Conservation (phyloP, 371 early-diverging fungal genomes). For the Mortierella sp. region DNA sequence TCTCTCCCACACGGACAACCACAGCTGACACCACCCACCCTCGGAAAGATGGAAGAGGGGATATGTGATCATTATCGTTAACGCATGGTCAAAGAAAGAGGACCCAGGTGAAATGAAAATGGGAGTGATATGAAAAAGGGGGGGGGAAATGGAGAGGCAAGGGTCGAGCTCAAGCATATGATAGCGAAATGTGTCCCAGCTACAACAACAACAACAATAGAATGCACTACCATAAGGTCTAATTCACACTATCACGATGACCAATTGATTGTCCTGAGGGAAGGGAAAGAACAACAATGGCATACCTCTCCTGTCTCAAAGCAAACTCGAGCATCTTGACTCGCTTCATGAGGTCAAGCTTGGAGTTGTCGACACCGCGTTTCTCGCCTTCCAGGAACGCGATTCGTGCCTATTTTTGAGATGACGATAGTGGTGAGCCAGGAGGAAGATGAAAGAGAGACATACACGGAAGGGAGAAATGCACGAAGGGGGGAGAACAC, state of each 20-base stretch:
- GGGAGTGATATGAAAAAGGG: slow-evolving; percentile 13
- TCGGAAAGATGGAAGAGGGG: neutral
- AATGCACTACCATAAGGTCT: neutral
- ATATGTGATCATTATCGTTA: slow-evolving; percentile 9
- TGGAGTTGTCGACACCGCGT: slow-evolving; percentile 81
- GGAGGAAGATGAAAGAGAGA: neutral
- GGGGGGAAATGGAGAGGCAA: neutral
- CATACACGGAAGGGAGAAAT: too few species aligned
- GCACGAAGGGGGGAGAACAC: neutral
- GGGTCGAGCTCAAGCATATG: slow-evolving; percentile 22
- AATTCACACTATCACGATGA: neutral
- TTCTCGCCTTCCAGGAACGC: slow-evolving; percentile 89
- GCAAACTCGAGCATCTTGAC: slow-evolving; percentile 94
- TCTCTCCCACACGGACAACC: neutral
- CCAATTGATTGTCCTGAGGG: neutral
- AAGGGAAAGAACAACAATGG: neutral
- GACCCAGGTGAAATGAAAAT: slow-evolving; percentile 8
- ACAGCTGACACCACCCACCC: slow-evolving; percentile 7
- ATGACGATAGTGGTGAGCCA: neutral
- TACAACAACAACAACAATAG: neutral
- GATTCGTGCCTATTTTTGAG: slow-evolving; percentile 73
- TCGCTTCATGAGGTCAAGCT: slow-evolving; percentile 82
- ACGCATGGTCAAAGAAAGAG: slow-evolving; percentile 4
- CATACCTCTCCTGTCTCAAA: slow-evolving; percentile 79
- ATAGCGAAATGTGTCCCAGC: neutral